Base-by-base conservation (phyloP, 768 basidiomycete genomes). In the Hypholoma sublateritium region DNA sequence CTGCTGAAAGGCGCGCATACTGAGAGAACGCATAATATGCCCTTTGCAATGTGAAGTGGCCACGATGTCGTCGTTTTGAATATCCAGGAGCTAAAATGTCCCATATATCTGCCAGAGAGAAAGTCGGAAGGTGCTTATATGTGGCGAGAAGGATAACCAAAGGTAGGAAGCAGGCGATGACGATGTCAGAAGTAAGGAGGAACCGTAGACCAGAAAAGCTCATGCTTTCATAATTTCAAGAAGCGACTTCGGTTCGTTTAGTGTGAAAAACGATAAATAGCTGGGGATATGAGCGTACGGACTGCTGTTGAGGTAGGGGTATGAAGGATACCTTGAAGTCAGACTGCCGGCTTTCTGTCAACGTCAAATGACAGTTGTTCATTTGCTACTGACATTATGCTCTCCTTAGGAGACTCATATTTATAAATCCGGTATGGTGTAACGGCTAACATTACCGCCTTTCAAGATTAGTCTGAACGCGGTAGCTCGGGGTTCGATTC, bases 371-470 rank as follows among this genome's bases (percentile, higher is more conserved):
- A n/a, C n/a, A n/a, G n/a, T n/a, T n/a, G n/a, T n/a, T n/a, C n/a
- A n/a, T n/a, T n/a, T n/a, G n/a, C n/a, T n/a, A n/a, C n/a, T n/a
- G n/a, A 14, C 12, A 7, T n/a, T n/a, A 43, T 48, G 22, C 21
- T 2, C 13, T 7, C 6, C 22, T 13, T 35, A 28, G 24, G 25
- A 24, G 13, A 25, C 17, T 12, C 7, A 8, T 13, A 14, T 25
- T 13, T 14, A 19, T 16, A 34, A n/a, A 45, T 64, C 62, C 62
- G 62, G 58, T 81, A 81, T 81, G 80, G 80, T 81, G 80, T 81
- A 82, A 81, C 68, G 80, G 80, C 79, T 79, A 82, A 80, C 80
- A 81, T 82, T 80, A 74, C 79, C 80, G 80, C 80, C 80, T 82
- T 74, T 81, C 80, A 77, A 39, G 1, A 1, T n/a, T 4, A 5